Evolutionary conservation across 306 rosid genomes (phyloP).

Genomic region (Trifolium subterraneum): DNA sequence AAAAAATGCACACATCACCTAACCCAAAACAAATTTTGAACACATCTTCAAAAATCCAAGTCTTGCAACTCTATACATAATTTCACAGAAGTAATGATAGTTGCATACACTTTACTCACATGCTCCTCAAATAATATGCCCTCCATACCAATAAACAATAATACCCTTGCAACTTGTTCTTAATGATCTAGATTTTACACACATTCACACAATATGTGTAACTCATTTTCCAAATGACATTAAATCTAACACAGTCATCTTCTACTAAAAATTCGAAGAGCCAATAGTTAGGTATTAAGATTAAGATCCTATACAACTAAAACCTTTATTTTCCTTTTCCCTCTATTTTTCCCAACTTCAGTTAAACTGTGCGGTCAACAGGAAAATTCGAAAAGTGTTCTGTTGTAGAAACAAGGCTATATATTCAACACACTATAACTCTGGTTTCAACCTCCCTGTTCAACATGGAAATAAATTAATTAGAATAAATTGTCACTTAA

Average conservation of each 20-base stretch:
- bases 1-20: conserved; percentile 52
- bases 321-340: conserved; percentile 32
- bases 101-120: conserved; percentile 43
- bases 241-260: conserved; percentile 66
- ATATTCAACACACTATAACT: conserved; percentile 50
- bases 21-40: conserved; percentile 54
- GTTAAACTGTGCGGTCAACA: conserved; percentile 61
- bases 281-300: conserved; percentile 71
- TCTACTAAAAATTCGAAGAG: conserved; percentile 89
- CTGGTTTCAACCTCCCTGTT: conserved; percentile 80
- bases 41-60: conserved; percentile 53
- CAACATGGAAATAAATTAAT: conserved; percentile 43
- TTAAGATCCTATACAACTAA: conserved; percentile 75
- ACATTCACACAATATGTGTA: conserved; percentile 42
- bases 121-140: conserved; percentile 44
- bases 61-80: conserved; percentile 47
- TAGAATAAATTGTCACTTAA: conserved; percentile 15
- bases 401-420: conserved; percentile 41
- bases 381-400: conserved; percentile 47
- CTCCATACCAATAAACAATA: conserved; percentile 30
- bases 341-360: conserved; percentile 43
- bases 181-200: conserved; percentile 44
- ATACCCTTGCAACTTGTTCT: conserved; percentile 43
- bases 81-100: conserved; percentile 41
- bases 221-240: conserved; percentile 46